Percentiles rank a stretch among this genome's conserved stretches.
Conservation (phyloP, 2,329 filamentous ascomycete species). For the Escovopsis sp. region DNA sequence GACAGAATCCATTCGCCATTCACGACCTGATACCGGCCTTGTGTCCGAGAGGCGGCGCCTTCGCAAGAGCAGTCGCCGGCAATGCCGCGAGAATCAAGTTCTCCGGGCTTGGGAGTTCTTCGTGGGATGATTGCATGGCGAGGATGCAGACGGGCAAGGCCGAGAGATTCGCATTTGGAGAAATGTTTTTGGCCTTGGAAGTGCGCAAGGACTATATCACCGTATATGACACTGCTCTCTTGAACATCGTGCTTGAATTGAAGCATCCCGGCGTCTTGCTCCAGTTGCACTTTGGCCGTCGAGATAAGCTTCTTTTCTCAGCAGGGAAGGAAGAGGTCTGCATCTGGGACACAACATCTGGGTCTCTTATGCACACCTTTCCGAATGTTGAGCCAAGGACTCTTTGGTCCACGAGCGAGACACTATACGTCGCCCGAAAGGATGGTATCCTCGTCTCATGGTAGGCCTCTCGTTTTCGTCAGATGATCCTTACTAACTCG, state of each 20-base stretch:
- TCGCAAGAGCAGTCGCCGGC: background rate
- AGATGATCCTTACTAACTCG: too few relatives aligned
- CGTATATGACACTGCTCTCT: background rate
- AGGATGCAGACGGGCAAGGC: background rate
- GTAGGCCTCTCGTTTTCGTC: background rate
- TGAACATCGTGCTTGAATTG: background rate
- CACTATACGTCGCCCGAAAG: background rate
- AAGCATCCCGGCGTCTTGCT: background rate
- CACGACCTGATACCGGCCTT: conserved; percentile 2
- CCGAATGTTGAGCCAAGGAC: background rate
- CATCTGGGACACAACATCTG: conserved; percentile 1
- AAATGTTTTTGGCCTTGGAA: conserved; percentile 2
- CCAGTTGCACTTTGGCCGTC: background rate
- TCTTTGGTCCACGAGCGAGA: background rate
- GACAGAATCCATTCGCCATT: background rate
- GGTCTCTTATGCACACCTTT: background rate
- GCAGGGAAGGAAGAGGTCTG: background rate
- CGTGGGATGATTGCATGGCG: conserved; percentile 2
- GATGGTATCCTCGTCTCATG: conserved; percentile 1
- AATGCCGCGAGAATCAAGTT: background rate
- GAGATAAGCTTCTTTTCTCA: conserved; percentile 1
- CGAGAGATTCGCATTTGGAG: background rate
- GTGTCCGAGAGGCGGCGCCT: background rate
- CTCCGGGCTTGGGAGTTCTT: background rate
- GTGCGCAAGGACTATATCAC: background rate